A percentile compares a stretch with the other conserved stretches of the same genome.
Conservation (phyloP, 2,329 filamentous ascomycete species). For the Macrophomina phaseolina region DNA sequence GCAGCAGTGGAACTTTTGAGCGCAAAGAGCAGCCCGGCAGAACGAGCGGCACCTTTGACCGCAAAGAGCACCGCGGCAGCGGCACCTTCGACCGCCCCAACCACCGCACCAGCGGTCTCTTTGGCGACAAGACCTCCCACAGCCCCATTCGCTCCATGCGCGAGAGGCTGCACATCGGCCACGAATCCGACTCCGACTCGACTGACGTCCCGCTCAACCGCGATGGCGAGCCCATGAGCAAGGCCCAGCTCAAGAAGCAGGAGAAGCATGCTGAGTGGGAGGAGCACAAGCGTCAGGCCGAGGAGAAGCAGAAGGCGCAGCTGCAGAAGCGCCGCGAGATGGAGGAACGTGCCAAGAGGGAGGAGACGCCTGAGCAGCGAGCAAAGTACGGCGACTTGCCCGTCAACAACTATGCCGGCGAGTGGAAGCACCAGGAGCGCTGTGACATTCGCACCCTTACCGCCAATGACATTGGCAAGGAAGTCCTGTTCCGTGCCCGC, state of each 20-base stretch:
- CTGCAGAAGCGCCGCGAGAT: slow-evolving; percentile 55
- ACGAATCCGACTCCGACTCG: slow-evolving; percentile 40
- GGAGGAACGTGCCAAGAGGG: slow-evolving; percentile 54
- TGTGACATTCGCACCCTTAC: slow-evolving; percentile 59
- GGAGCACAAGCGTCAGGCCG: slow-evolving; percentile 50
- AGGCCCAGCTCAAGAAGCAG: slow-evolving; percentile 56
- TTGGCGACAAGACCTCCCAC: slow-evolving; percentile 30
- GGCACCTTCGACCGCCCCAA: slow-evolving; percentile 30
- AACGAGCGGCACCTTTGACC: slow-evolving; percentile 37
- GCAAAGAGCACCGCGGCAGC: slow-evolving; percentile 29
- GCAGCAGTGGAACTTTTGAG: slow-evolving; percentile 29
- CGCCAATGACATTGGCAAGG: slow-evolving; percentile 60
- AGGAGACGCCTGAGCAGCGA: slow-evolving; percentile 64
- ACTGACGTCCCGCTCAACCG: slow-evolving; percentile 51
- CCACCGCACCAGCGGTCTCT: slow-evolving; percentile 31
- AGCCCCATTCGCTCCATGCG: slow-evolving; percentile 48
- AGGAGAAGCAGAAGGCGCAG: slow-evolving; percentile 52
- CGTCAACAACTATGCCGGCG: slow-evolving; percentile 63
- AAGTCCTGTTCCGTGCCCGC: slow-evolving; percentile 71
- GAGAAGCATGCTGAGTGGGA: slow-evolving; percentile 53
- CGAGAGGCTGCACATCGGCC: slow-evolving; percentile 47
- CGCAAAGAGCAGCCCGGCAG: no score
- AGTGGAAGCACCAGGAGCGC: slow-evolving; percentile 55
- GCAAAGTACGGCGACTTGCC: slow-evolving; percentile 64
- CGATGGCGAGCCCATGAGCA: slow-evolving; percentile 56